Percentiles rank a stretch among this genome's conserved stretches.
Evolutionary conservation across 805 yeast species (phyloP).

Genomic region (Naumovozyma baii): DNA sequence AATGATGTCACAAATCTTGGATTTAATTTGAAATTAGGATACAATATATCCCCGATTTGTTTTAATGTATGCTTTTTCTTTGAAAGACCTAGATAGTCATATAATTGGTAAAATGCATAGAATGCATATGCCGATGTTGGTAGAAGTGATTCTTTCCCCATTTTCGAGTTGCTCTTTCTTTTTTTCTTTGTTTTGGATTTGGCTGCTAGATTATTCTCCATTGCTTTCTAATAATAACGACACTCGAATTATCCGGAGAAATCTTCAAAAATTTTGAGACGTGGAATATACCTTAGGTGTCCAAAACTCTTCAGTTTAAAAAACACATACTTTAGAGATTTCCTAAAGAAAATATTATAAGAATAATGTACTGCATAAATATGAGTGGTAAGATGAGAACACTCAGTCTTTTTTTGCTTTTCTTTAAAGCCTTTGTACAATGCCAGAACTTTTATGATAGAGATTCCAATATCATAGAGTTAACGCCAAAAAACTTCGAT

Average conservation of each 20-base stretch:
- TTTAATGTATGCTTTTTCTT: conserved; percentile 4
- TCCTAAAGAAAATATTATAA: no score
- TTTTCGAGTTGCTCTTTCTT: not conserved
- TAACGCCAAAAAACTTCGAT: conserved; percentile 50
- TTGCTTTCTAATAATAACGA: not conserved
- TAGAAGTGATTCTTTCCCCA: not conserved
- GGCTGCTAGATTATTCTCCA: not conserved
- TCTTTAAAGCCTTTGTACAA: conserved; percentile 2
- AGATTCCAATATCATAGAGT: conserved; percentile 40
- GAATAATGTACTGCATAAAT: no score
- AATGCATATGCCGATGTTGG: conserved; percentile 24
- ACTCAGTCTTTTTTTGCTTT: no score
- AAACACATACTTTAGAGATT: no score
- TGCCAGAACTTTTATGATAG: conserved; percentile 26
- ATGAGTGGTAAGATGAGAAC: not conserved
- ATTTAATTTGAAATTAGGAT: conserved; percentile 8
- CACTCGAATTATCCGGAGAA: no score
- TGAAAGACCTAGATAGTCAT: conserved; percentile 10
- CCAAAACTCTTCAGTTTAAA: no score
- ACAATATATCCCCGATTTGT: conserved; percentile 11
- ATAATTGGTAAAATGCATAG: conserved; percentile 28
- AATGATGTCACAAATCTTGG: conserved; percentile 40
- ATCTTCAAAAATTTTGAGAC: no score
- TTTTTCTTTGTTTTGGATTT: no score
- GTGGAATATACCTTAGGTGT: no score